Conservation (phyloP, 345 rosid genomes). For the Bruguiera gymnorhiza region DNA sequence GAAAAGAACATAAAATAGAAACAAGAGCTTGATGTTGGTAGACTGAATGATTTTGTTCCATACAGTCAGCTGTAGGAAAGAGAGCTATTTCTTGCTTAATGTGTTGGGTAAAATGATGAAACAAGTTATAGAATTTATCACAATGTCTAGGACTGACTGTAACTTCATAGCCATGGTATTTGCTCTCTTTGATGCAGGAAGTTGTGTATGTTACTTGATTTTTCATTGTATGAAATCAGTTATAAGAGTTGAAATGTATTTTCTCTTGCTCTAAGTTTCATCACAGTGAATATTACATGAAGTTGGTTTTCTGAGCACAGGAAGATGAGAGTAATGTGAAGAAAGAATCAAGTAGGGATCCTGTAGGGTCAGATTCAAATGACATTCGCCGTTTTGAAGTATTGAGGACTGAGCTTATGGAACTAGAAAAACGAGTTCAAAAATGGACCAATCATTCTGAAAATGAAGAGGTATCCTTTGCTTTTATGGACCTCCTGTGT, state of each 20-base stretch:
- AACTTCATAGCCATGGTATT: not conserved
- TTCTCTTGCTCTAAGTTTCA: constrained; percentile 6
- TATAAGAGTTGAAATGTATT: not conserved
- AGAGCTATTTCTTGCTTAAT: not conserved
- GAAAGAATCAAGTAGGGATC: constrained; percentile 31
- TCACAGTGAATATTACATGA: constrained; percentile 12
- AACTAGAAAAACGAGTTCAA: constrained; percentile 89
- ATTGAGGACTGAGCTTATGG: constrained; percentile 80
- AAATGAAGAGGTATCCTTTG: constrained; percentile 49
- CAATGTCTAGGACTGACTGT: not conserved
- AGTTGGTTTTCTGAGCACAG: constrained; percentile 40
- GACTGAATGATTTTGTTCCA: not conserved
- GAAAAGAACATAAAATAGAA: not conserved
- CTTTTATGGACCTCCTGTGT: not conserved
- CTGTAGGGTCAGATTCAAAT: constrained; percentile 46
- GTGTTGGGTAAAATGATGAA: not conserved
- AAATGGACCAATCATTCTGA: constrained; percentile 63
- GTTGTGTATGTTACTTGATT: not conserved
- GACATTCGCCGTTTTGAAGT: constrained; percentile 77
- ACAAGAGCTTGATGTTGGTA: not conserved
- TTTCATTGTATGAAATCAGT: not conserved
- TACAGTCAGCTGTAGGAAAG: too few relatives aligned
- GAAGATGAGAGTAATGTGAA: constrained; percentile 39
- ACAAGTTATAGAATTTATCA: not conserved
- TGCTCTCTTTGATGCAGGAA: not conserved